phyloP scores from a whole-genome alignment of 2,329 filamentous ascomycete genomes.

The Neophaeococcomyces mojaviensis region DNA sequence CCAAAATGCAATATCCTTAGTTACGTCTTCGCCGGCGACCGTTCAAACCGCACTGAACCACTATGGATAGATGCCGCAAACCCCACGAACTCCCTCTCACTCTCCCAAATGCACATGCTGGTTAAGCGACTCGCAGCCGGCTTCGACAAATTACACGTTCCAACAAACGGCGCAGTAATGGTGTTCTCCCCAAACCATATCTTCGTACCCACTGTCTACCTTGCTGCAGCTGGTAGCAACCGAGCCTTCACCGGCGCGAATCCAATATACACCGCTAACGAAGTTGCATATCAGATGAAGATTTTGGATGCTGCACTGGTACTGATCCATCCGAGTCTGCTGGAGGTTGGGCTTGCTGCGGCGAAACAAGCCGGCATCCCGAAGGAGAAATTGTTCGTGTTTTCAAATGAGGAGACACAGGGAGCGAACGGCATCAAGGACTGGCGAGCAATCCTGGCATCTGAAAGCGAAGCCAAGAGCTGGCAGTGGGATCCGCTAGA shows the following conservation, averaged over 20 bases:
- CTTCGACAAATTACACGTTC: conserved; percentile 52
- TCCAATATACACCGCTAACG: conserved; percentile 44
- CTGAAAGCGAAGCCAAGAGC: conserved; percentile 26
- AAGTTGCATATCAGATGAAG: conserved; percentile 46
- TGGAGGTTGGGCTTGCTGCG: conserved; percentile 36
- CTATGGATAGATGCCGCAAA: conserved; percentile 54
- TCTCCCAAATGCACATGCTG: conserved; percentile 54
- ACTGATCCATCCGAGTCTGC: conserved; percentile 42
- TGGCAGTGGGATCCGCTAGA: conserved; percentile 30
- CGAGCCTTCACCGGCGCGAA: conserved; percentile 50
- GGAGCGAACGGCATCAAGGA: conserved; percentile 44
- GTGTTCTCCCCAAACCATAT: conserved; percentile 63
- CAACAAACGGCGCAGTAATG: conserved; percentile 58
- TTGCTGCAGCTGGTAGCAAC: conserved; percentile 39
- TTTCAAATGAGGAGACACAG: conserved; percentile 28
- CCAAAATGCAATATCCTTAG: conserved; percentile 39
- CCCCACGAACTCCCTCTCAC: conserved; percentile 55
- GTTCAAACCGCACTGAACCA: conserved; percentile 30
- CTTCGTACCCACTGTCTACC: conserved; percentile 50
- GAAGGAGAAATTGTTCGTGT: conserved; percentile 19
- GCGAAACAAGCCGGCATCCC: conserved; percentile 21
- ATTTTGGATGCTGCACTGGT: conserved; percentile 46
- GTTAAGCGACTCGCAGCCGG: conserved; percentile 63
- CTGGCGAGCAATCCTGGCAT: conserved; percentile 40
- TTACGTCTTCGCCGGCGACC: conserved; percentile 38